Conservation (phyloP, 1,284 basidiomycete genomes). For the Microbotryomycetes sp. region DNA sequence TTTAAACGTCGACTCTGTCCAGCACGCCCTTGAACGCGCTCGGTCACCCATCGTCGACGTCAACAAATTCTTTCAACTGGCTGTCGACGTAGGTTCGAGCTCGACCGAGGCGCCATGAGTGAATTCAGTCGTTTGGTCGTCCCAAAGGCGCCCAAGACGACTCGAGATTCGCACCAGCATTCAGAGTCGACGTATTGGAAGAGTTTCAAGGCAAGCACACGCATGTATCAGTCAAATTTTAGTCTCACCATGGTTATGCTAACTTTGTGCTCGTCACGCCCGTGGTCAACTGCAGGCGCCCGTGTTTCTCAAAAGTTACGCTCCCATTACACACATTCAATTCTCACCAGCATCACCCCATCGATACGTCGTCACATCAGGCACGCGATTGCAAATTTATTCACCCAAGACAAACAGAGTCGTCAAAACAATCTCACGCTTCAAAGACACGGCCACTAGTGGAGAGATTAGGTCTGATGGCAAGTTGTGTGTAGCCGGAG, state of each 20-base stretch:
- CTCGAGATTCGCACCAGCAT: slow-evolving; percentile 16
- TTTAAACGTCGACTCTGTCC: too few species aligned
- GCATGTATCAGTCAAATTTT: neutral
- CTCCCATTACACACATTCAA: slow-evolving; percentile 83
- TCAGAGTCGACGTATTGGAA: slow-evolving; percentile 32
- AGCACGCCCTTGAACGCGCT: too few species aligned
- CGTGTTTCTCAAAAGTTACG: slow-evolving; percentile 89
- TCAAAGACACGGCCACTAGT: slow-evolving; percentile 89
- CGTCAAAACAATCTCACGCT: slow-evolving; percentile 90
- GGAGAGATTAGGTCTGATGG: slow-evolving; percentile 85
- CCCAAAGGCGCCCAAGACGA: slow-evolving; percentile 24
- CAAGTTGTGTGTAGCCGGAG: slow-evolving; percentile 88
- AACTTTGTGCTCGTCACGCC: neutral
- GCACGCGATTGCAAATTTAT: slow-evolving; percentile 90
- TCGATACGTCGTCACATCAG: slow-evolving; percentile 90
- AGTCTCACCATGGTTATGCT: neutral
- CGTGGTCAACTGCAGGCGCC: slow-evolving; percentile 51
- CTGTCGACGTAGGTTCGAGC: too few species aligned
- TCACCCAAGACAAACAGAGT: slow-evolving; percentile 91
- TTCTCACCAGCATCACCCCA: slow-evolving; percentile 80
- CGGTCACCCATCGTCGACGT: too few species aligned
- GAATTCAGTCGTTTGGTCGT: slow-evolving; percentile 31
- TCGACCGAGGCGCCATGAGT: slow-evolving; percentile 14
- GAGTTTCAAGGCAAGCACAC: slow-evolving; percentile 21
- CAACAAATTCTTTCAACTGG: too few species aligned